Conservation (phyloP, 495 filamentous ascomycete genomes). For the Penicillium coprophilum region DNA sequence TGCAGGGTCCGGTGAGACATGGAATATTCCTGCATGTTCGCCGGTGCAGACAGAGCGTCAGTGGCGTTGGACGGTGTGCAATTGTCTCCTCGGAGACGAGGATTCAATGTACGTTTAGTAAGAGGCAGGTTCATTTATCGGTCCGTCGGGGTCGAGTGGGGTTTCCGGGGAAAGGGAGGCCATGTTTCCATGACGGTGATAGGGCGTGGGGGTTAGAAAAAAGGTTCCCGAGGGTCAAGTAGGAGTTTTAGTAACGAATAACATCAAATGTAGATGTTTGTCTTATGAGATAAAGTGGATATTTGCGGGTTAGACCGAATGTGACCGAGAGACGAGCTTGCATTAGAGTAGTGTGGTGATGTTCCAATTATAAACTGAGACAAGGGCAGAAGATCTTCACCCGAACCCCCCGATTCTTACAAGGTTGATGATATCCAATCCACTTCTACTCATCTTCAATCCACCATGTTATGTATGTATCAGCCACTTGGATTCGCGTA, state of each 20-base stretch:
- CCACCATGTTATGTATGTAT: neutral
- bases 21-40: neutral
- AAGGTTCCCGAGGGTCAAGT: neutral
- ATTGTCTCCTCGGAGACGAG: neutral
- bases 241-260: neutral
- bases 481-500: neutral
- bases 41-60: neutral
- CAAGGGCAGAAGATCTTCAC: neutral
- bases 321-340: neutral
- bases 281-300: neutral
- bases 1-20: neutral
- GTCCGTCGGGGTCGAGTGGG: neutral
- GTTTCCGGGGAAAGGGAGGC: neutral
- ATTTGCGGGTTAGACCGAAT: neutral
- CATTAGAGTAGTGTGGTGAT: neutral
- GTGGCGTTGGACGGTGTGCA: neutral
- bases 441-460: neutral
- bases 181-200: neutral
- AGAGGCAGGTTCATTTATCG: neutral
- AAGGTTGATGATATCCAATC: neutral
- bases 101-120: neutral
- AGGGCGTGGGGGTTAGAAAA: neutral
- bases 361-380: neutral
- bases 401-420: neutral
- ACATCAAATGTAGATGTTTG: neutral